phyloP scores from a whole-genome alignment of 2,329 filamentous ascomycete genomes.

The Nothopassalora personata region DNA sequence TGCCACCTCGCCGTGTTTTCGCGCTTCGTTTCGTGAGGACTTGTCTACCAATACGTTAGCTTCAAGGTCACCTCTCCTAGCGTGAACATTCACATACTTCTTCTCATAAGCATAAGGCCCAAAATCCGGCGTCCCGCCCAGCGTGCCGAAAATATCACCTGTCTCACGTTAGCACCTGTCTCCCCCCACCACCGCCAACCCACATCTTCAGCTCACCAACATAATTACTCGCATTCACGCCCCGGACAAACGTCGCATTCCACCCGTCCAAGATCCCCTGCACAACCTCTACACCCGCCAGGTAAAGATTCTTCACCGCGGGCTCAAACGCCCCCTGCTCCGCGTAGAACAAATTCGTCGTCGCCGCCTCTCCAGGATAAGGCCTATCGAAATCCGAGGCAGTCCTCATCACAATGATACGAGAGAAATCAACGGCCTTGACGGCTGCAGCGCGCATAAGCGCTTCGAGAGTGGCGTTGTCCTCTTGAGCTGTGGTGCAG shows the following conservation, averaged over 20 bases:
- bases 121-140: conserved; percentile 45
- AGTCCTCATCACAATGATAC: conserved; percentile 64
- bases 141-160: conserved; percentile 56
- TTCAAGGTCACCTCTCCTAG: too few species aligned
- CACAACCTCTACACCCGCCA: conserved; percentile 60
- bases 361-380: conserved; percentile 51
- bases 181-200: background rate
- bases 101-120: conserved; percentile 21
- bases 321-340: conserved; percentile 61
- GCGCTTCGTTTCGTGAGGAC: background rate
- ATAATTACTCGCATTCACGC: conserved; percentile 59
- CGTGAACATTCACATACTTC: conserved; percentile 7
- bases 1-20: background rate
- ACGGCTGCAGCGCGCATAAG: conserved; percentile 55
- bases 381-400: conserved; percentile 68
- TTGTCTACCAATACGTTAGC: background rate
- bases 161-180: background rate
- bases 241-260: conserved; percentile 53
- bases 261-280: conserved; percentile 58
- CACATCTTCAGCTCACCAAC: conserved; percentile 31
- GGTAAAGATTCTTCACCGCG: conserved; percentile 61
- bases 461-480: conserved; percentile 63
- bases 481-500: conserved; percentile 68
- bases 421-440: conserved; percentile 58
- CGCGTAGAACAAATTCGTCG: conserved; percentile 55